phyloP scores from a whole-genome alignment of 768 basidiomycete species.

The Leucosporidium creatinivorum region DNA sequence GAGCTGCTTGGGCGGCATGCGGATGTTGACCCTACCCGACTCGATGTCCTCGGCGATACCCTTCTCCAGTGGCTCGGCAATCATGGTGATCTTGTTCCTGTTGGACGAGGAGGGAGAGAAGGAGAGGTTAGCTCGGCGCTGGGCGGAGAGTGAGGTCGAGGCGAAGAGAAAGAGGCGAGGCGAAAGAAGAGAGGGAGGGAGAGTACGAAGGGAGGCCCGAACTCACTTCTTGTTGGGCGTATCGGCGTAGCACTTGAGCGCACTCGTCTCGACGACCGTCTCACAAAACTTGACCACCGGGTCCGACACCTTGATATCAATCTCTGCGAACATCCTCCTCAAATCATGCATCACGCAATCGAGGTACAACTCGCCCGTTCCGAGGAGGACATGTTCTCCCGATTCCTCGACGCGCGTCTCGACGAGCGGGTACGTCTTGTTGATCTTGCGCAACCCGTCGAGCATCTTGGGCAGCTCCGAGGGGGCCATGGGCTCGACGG shows the following conservation, averaged over 20 bases:
- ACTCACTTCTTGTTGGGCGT: constrained; percentile 96
- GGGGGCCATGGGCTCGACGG: constrained; percentile 94
- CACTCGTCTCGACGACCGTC: constrained; percentile 94
- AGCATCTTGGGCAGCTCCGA: constrained; percentile 99
- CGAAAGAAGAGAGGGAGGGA: background rate
- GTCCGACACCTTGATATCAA: constrained; percentile 99
- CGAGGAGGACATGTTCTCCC: constrained; percentile 93
- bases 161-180: constrained; percentile 6
- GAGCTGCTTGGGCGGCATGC: constrained; percentile 88
- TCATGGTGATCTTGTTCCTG: constrained; percentile 98
- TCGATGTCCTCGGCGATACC: constrained; percentile 97
- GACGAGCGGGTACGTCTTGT: constrained; percentile 92
- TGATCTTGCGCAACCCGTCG: constrained; percentile 88
- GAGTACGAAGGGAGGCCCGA: background rate
- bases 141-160: constrained; percentile 9
- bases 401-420: constrained; percentile 96
- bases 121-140: background rate
- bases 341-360: constrained; percentile 97
- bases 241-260: constrained; percentile 96
- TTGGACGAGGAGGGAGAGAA: background rate
- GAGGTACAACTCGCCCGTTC: constrained; percentile 92
- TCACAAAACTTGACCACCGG: constrained; percentile 97
- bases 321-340: constrained; percentile 84
- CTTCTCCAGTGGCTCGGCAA: constrained; percentile 91
- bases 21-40: constrained; percentile 82